phyloP scores from a whole-genome alignment of 768 basidiomycete species.

The Termitomyces sp. region DNA sequence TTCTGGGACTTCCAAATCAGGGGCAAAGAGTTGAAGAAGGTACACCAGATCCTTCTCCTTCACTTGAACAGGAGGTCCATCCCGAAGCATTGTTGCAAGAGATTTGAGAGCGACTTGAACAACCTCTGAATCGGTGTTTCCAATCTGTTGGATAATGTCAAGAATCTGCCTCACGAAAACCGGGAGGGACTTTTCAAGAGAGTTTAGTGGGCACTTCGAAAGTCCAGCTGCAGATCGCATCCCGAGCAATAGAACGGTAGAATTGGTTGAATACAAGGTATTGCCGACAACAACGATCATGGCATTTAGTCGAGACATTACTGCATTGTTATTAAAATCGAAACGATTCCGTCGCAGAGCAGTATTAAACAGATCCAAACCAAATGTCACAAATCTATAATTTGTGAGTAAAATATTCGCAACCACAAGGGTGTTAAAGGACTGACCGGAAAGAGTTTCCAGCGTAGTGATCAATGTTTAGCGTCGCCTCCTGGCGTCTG shows the following conservation, averaged over 20 bases:
- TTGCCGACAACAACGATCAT: constrained; percentile 88
- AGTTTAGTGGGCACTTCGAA: constrained; percentile 76
- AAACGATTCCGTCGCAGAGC: constrained; percentile 84
- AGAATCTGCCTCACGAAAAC: constrained; percentile 82
- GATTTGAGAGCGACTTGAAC: constrained; percentile 86
- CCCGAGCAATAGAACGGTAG: constrained; percentile 67
- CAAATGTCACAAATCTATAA: constrained; percentile 80
- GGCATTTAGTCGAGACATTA: constrained; percentile 79
- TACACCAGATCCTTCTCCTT: constrained; percentile 87
- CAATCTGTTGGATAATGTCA: constrained; percentile 72
- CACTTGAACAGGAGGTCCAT: constrained; percentile 71
- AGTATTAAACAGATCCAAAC: constrained; percentile 85
- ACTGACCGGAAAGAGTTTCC: constrained; percentile 82
- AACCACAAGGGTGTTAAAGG: background rate
- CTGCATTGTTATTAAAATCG: constrained; percentile 68
- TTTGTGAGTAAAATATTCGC: constrained; percentile 2
- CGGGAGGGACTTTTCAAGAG: constrained; percentile 68
- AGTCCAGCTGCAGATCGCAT: constrained; percentile 79
- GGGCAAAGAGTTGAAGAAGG: constrained; percentile 78
- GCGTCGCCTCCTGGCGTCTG: constrained; percentile 56
- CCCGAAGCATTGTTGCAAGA: constrained; percentile 84
- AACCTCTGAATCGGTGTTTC: constrained; percentile 85
- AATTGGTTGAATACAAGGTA: constrained; percentile 79
- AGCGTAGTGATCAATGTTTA: constrained; percentile 63
- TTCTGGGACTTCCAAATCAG: constrained; percentile 85